phyloP scores from a whole-genome alignment of 2,329 filamentous ascomycete species.

The Colletotrichum chlorophyti region DNA sequence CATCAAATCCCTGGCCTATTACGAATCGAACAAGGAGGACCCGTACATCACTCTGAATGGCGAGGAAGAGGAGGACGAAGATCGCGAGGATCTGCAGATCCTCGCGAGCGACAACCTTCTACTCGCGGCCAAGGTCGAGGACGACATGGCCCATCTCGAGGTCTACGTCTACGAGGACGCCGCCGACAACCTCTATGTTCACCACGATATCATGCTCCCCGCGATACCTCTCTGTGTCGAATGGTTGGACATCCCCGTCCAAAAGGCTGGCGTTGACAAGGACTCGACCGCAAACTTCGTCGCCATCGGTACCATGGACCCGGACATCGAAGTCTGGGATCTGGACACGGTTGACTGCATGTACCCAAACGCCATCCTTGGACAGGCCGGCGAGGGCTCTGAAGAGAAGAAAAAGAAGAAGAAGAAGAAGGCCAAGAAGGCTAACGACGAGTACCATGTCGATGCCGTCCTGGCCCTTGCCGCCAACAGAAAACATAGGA shows the following conservation, averaged over 20 bases:
- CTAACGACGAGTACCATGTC: constrained; percentile 91
- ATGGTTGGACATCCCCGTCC: constrained; percentile 93
- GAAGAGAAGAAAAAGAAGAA: constrained; percentile 79
- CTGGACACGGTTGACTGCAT: constrained; percentile 95
- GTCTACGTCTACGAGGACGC: constrained; percentile 97
- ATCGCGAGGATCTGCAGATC: constrained; percentile 92
- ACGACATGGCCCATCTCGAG: constrained; percentile 95
- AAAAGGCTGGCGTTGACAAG: constrained; percentile 67
- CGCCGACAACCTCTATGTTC: constrained; percentile 96
- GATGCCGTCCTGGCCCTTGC: constrained; percentile 91
- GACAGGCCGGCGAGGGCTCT: constrained; percentile 68
- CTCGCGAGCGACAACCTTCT: constrained; percentile 92
- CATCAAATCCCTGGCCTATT: constrained; percentile 90
- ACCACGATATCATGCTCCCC: constrained; percentile 99
- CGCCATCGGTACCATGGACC: constrained; percentile 95
- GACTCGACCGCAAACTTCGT: constrained; percentile 86
- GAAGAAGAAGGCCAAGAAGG: constrained; percentile 87
- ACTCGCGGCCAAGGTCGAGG: constrained; percentile 91
- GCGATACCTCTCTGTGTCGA: constrained; percentile 95
- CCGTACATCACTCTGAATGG: constrained; percentile 92
- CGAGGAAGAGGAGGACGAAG: constrained; percentile 80
- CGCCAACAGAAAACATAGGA: constrained; percentile 91
- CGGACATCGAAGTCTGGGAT: constrained; percentile 98
- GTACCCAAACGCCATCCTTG: constrained; percentile 96
- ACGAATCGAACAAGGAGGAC: constrained; percentile 92